Conservation (phyloP, 768 basidiomycete genomes). For the Tylopilus intermedius region DNA sequence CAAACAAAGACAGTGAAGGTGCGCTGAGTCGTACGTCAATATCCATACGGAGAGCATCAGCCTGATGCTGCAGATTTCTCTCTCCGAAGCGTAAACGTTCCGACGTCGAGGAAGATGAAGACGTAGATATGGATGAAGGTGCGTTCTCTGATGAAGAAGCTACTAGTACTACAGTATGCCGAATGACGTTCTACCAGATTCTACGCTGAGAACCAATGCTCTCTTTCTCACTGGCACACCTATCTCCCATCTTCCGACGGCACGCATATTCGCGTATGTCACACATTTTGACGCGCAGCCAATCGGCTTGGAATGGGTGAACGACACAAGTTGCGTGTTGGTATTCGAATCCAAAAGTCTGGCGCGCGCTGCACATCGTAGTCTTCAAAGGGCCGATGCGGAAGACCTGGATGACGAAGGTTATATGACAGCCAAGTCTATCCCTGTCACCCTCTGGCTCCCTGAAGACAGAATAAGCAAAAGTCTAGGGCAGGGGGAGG, state of each 20-base stretch:
- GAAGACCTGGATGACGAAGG: slow-evolving; percentile 54
- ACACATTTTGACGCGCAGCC: slow-evolving; percentile 73
- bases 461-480: slow-evolving; percentile 71
- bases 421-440: slow-evolving; percentile 57
- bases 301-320: slow-evolving; percentile 79
- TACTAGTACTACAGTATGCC: not conserved
- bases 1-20: slow-evolving; percentile 65
- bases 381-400: slow-evolving; percentile 46
- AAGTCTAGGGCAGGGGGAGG: slow-evolving; percentile 65
- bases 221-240: slow-evolving; percentile 69
- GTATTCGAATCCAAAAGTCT: slow-evolving; percentile 57
- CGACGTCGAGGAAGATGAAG: slow-evolving; percentile 33
- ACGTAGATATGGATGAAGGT: slow-evolving; percentile 33
- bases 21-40: slow-evolving; percentile 45
- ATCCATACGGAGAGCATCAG: slow-evolving; percentile 32
- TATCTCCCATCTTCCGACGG: slow-evolving; percentile 70
- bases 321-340: slow-evolving; percentile 77
- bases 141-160: slow-evolving; percentile 16
- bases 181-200: slow-evolving; percentile 32
- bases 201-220: slow-evolving; percentile 55
- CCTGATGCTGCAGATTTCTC: slow-evolving; percentile 41
- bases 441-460: slow-evolving; percentile 75
- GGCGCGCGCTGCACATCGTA: slow-evolving; percentile 49
- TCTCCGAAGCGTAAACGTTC: slow-evolving; percentile 45
- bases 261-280: slow-evolving; percentile 75